Evolutionary conservation across 2,329 filamentous ascomycete species (phyloP).

Genomic region (Tolypocladium amazonense): DNA sequence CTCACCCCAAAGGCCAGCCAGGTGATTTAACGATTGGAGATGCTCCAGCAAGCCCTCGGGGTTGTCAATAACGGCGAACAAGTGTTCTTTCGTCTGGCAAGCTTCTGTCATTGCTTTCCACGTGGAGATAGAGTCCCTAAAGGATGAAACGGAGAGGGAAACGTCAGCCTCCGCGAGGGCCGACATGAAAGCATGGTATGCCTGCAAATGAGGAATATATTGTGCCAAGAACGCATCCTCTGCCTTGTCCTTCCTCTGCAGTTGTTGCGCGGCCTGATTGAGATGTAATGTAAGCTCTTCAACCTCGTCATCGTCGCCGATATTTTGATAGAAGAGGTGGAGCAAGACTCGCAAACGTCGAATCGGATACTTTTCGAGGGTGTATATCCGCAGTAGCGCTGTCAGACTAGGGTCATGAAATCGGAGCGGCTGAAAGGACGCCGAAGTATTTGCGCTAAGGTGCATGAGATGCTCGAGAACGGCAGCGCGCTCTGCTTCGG

Average conservation of each 20-base stretch:
- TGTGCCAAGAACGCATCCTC: constrained; percentile 33
- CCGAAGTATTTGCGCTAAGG: constrained; percentile 28
- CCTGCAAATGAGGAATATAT: constrained; percentile 38
- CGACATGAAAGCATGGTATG: constrained; percentile 32
- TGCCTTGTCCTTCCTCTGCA: constrained; percentile 24
- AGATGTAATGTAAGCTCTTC: constrained; percentile 28
- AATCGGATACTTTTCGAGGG: constrained; percentile 38
- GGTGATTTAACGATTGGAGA: constrained; percentile 39
- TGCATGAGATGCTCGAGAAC: constrained; percentile 51
- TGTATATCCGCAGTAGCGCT: constrained; percentile 38
- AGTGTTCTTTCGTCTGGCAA: constrained; percentile 26
- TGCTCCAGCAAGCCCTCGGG: constrained; percentile 36
- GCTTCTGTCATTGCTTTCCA: constrained; percentile 33
- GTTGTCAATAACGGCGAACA: constrained; percentile 37
- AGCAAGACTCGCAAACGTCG: constrained; percentile 41
- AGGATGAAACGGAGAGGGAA: constrained; percentile 17
- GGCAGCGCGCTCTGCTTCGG: constrained; percentile 41
- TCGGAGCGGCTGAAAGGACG: constrained; percentile 22
- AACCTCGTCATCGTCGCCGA: constrained; percentile 32
- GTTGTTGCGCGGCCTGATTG: constrained; percentile 23
- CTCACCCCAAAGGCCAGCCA: constrained; percentile 40
- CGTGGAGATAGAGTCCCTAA: constrained; percentile 24
- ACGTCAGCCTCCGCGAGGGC: constrained; percentile 28
- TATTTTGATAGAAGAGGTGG: constrained; percentile 33
- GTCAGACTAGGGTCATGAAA: constrained; percentile 35